Percentiles rank a stretch among this genome's conserved stretches.
Conservation (phyloP, 768 basidiomycete species). For the Gautieria morchelliformis region DNA sequence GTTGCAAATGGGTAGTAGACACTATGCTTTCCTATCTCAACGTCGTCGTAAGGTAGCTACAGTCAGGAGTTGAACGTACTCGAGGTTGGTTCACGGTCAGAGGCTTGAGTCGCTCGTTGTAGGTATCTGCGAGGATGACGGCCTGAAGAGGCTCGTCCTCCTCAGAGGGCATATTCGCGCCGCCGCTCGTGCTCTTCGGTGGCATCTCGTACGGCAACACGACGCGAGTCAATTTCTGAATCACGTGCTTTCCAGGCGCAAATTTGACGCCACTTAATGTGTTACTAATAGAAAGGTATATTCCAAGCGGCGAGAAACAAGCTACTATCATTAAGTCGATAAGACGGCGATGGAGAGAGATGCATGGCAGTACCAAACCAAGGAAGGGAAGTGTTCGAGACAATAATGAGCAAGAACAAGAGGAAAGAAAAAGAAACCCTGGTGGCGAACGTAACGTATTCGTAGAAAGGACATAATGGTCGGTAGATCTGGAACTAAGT, state of each 20-base stretch:
- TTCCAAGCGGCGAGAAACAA: conserved; percentile 3
- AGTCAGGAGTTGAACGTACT: conserved; percentile 35
- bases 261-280: too few species aligned
- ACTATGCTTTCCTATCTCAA: conserved; percentile 35
- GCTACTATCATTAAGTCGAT: conserved; percentile 6
- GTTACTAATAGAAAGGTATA: not conserved
- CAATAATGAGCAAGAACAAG: conserved; percentile 45
- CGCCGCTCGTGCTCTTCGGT: conserved; percentile 42
- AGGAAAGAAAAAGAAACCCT: conserved; percentile 42
- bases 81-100: conserved; percentile 83
- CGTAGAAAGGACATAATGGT: conserved; percentile 31
- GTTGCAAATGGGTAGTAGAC: conserved; percentile 89
- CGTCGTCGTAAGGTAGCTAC: not conserved
- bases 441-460: conserved; percentile 26
- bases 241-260: not conserved
- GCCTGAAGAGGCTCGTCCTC: conserved; percentile 87
- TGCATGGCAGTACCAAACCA: conserved; percentile 42
- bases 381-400: conserved; percentile 49
- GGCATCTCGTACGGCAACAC: conserved; percentile 48
- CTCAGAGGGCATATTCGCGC: conserved; percentile 55
- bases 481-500: conserved; percentile 25
- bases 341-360: conserved; percentile 17
- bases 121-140: conserved; percentile 92
- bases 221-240: not conserved
- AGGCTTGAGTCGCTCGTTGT: conserved; percentile 87